Conservation (phyloP, 345 rosid species). For the Brassica cretica region DNA sequence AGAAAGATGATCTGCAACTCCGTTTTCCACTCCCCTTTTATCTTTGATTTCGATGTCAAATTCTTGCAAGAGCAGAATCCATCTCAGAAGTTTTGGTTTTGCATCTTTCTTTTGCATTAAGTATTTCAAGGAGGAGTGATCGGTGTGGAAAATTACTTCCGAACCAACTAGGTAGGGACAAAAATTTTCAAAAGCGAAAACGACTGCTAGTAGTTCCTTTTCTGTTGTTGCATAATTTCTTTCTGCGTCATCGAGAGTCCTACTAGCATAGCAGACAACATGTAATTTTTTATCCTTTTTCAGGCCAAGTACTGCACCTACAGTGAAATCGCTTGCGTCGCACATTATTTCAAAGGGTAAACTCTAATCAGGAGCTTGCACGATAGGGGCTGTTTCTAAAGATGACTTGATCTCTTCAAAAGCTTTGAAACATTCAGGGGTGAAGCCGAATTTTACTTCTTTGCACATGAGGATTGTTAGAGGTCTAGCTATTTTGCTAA, state of each 20-base stretch:
- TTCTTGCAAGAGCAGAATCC: not conserved
- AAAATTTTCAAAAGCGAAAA: not conserved
- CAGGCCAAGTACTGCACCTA: not conserved
- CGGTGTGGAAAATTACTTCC: not conserved
- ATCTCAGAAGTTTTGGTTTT: not conserved
- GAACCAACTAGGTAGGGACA: not conserved
- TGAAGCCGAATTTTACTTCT: not conserved
- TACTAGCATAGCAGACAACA: not conserved
- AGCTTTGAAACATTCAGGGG: not conserved
- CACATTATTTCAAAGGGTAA: not conserved
- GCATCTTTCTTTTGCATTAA: not conserved
- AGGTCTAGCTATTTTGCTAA: not conserved
- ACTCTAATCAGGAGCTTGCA: not conserved
- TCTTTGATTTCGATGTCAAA: not conserved
- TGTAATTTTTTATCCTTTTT: not conserved
- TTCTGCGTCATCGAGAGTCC: not conserved
- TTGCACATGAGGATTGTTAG: not conserved
- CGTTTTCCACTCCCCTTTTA: not conserved
- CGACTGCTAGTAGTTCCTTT: not conserved
- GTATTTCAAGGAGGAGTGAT: not conserved
- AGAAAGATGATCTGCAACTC: not conserved
- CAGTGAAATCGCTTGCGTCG: not conserved
- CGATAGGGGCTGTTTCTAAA: not conserved
- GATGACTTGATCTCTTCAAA: not conserved
- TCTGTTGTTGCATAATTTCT: not conserved